These are phyloP conservation scores for Boletus pseudo-olivaceus DNA, from an alignment of 768 basidiomycete genomes.

Conservation along the genomic window DNA sequence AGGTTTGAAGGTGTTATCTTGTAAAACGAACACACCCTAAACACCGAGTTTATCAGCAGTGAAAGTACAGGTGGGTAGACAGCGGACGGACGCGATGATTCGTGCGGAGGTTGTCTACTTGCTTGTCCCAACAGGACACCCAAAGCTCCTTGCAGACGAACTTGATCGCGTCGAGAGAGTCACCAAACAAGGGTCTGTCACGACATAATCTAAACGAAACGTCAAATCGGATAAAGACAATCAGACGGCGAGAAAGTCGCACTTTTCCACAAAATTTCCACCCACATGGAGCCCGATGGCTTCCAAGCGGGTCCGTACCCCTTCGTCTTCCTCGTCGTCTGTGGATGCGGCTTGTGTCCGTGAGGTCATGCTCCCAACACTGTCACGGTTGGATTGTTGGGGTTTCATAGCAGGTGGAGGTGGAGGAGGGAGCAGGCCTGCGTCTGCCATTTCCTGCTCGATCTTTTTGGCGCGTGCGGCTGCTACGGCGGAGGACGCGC, in stretches of 20 bases:
- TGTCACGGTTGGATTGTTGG: slow-evolving; percentile 32
- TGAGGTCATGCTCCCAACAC: slow-evolving; percentile 28
- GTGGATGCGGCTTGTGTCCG: slow-evolving; percentile 6
- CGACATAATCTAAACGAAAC: slow-evolving; percentile 58
- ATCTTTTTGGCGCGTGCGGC: slow-evolving; percentile 60
- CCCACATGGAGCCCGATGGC: slow-evolving; percentile 85
- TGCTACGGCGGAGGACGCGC: slow-evolving; percentile 71
- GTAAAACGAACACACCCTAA: slow-evolving; percentile 90
- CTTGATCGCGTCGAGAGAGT: slow-evolving; percentile 88
- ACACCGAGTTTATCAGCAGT: neutral
- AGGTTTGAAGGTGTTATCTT: slow-evolving; percentile 88
- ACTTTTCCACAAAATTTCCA: slow-evolving; percentile 84
- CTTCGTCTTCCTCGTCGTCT: slow-evolving; percentile 72
- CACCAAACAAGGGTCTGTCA: slow-evolving; percentile 68
- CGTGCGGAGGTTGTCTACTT: slow-evolving; percentile 92
- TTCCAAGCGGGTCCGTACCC: slow-evolving; percentile 65
- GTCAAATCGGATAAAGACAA: neutral
- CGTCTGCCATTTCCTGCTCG: slow-evolving; percentile 77
- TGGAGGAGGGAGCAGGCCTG: slow-evolving; percentile 61
- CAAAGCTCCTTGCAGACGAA: slow-evolving; percentile 98
- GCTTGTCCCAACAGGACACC: slow-evolving; percentile 88
- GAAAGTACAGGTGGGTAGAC: neutral
- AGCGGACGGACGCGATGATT: slow-evolving; percentile 74
- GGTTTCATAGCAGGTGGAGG: slow-evolving; percentile 41
- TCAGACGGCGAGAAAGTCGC: neutral